Base-by-base conservation (phyloP, 148 eudicot species). In the Beta vulgaris region DNA sequence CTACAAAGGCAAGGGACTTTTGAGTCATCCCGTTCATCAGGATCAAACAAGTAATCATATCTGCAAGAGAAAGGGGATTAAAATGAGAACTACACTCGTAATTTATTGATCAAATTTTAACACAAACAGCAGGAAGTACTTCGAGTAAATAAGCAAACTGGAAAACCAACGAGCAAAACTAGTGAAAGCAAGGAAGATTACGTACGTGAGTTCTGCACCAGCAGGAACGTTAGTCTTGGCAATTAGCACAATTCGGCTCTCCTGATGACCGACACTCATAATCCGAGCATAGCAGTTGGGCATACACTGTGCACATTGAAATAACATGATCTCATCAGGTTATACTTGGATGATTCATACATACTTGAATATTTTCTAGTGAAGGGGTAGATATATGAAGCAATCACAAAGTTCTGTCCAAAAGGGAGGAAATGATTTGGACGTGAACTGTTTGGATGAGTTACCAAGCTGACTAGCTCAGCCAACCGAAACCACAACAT, bases 241-340 rank as follows among this genome's bases (percentile, higher is more conserved):
- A 68, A 90, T 90, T 36, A 95, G 96, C 62, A 95, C 97, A 58
- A 95, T 90, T 26, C 92, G 86, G 80, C 91, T 95, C 80, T 89
- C 85, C 25, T 91, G 87, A 31, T 87, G 76, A 60, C 88, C 89
- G 80, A 86, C 76, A 37, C 88, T 86, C 86, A 94, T 77, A 54
- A 95, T 95, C 86, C 98, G 89, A 46, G 98, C 93, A 74, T 90
- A 92, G 82, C 98, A 95, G 75, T 90, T 95, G 64, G 98, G 97
- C 98, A 87, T 89, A 84, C 98, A 95, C 98, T 95, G 91, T 58
- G 58, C 21, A 43, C 19, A 57, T n/a, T 72, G 2, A 23, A 42
- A 61, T 15, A 62, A 62, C 15, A 34, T 1, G 21, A 36, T 18
- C 12, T 46, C 39, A 29, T 39, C 19, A 32, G 32, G 40, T 62